Base-by-base conservation (phyloP, 768 basidiomycete species). In the Paxillus involutus region DNA sequence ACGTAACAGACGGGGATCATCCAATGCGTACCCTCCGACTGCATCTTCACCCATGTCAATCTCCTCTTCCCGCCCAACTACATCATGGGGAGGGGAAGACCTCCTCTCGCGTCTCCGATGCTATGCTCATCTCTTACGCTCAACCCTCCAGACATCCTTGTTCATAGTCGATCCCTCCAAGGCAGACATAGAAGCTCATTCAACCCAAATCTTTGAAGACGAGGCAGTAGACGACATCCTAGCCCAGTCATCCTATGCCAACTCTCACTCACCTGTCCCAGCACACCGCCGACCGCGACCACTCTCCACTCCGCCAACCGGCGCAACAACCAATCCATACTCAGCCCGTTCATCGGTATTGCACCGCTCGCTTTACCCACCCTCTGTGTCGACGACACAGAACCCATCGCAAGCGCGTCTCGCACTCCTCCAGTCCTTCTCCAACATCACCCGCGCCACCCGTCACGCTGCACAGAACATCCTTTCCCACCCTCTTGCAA, bases 381-480 rank as follows among this genome's bases (percentile, higher is more conserved):
- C 81, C 2, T 78, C 83, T 3, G 74, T 83, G 2, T 73, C 83
- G 0, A 73, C 79, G 6, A 73, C 75, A 33, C 70, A 80, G n/a
- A 76, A 79, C 35, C 58, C 83, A 12, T 86, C 89, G 6, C 86
- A 90, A 60, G 85, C 91, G 36, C 82, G 90, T 39, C 77, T 85
- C 58, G 89, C 91, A 8, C 80, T 99, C 32, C 74, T 99, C n/a
- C 91, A 92, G 58, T 92, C 91, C 1, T 95, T 99, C 66, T 94
- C 93, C 4, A 93, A 91, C 53, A 89, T 99, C 56, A 98, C 97
- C 0, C 83, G 91, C 46, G 89, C 91, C 14, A 95, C 96, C 0
- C 85, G 92, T 8, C 90, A 94, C 69, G 91, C 95, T 0, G 94
- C 96, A 0, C 93, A 97, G 65, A 91, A 94, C 61, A 92, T 98